A percentile compares a stretch with the other conserved stretches of the same genome.
Evolutionary conservation across 169 alveolate species (phyloP).

Genomic region (Sarcocystis neurona): DNA sequence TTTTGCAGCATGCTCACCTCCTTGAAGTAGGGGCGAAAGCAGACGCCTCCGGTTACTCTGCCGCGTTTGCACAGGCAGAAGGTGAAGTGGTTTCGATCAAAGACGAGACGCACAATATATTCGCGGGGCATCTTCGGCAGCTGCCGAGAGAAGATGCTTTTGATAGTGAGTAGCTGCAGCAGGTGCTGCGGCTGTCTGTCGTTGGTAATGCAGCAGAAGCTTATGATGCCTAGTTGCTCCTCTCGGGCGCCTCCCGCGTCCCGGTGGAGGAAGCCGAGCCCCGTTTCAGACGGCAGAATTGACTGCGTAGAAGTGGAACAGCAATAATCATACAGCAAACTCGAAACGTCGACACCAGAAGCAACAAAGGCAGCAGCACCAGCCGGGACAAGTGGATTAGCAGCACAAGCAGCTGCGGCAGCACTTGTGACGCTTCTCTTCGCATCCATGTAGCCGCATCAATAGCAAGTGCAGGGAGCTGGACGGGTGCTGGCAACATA

Average conservation of each 20-base stretch:
- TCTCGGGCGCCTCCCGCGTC: constrained; percentile 92
- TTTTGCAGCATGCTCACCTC: constrained; percentile 67
- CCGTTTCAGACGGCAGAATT: constrained; percentile 87
- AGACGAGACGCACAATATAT: constrained; percentile 95
- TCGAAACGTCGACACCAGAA: background rate
- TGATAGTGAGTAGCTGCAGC: constrained; percentile 88
- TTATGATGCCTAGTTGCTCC: constrained; percentile 87
- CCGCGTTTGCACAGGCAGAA: constrained; percentile 91
- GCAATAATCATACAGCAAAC: background rate
- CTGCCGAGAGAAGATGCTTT: constrained; percentile 94
- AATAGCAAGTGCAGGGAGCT: too few species aligned
- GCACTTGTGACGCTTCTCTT: too few species aligned
- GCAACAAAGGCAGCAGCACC: background rate
- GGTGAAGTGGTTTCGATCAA: constrained; percentile 96
- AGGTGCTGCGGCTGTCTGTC: constrained; percentile 89
- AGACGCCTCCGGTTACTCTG: constrained; percentile 97
- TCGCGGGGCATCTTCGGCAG: constrained; percentile 99
- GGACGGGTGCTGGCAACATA: too few species aligned
- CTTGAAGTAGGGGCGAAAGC: constrained; percentile 89
- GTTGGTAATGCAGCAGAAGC: constrained; percentile 89
- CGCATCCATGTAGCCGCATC: too few species aligned
- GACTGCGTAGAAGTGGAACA: constrained; percentile 36
- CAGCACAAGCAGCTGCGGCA: too few species aligned
- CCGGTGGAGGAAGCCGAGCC: constrained; percentile 88
- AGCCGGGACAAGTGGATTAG: too few species aligned